phyloP scores from a whole-genome alignment of 2,329 filamentous ascomycete genomes.

The Ceratocystis albifundus region DNA sequence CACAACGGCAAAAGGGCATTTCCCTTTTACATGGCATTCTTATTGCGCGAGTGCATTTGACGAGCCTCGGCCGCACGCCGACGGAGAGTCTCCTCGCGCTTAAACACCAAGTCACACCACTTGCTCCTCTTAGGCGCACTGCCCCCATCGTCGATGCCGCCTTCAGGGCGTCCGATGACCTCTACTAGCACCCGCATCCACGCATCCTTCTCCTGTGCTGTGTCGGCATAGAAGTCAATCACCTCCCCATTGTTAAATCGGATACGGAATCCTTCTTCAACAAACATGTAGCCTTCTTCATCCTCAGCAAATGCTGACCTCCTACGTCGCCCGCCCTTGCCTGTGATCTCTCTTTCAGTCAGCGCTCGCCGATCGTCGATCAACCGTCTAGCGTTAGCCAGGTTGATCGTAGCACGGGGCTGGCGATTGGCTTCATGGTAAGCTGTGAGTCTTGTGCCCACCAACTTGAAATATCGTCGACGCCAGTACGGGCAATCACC shows the following conservation, averaged over 20 bases:
- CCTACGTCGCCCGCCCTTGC: conserved; percentile 65
- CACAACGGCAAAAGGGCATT: neutral
- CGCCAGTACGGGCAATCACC: conserved; percentile 99
- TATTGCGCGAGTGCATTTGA: conserved; percentile 41
- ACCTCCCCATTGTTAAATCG: conserved; percentile 96
- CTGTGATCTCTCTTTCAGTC: conserved; percentile 69
- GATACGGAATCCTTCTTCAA: conserved; percentile 97
- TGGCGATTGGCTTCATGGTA: conserved; percentile 94
- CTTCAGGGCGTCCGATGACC: conserved; percentile 46
- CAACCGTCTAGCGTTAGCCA: conserved; percentile 80
- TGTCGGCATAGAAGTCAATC: conserved; percentile 97
- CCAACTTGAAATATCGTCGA: conserved; percentile 89
- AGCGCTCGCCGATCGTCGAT: conserved; percentile 84
- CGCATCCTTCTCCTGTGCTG: conserved; percentile 70
- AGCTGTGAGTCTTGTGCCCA: conserved; percentile 81
- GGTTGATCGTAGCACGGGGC: conserved; percentile 90
- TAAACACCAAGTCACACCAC: conserved; percentile 58
- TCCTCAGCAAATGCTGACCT: conserved; percentile 96
- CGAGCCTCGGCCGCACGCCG: conserved; percentile 42
- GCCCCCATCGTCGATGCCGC: conserved; percentile 37
- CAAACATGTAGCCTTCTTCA: conserved; percentile 98
- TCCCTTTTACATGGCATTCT: conserved; percentile 41
- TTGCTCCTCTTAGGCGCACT: conserved; percentile 39
- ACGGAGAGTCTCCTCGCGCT: conserved; percentile 49
- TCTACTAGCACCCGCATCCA: conserved; percentile 89